A percentile compares a stretch with the other conserved stretches of the same genome.
Evolutionary conservation across 768 basidiomycete genomes (phyloP).

Genomic region (Serendipita sp.): DNA sequence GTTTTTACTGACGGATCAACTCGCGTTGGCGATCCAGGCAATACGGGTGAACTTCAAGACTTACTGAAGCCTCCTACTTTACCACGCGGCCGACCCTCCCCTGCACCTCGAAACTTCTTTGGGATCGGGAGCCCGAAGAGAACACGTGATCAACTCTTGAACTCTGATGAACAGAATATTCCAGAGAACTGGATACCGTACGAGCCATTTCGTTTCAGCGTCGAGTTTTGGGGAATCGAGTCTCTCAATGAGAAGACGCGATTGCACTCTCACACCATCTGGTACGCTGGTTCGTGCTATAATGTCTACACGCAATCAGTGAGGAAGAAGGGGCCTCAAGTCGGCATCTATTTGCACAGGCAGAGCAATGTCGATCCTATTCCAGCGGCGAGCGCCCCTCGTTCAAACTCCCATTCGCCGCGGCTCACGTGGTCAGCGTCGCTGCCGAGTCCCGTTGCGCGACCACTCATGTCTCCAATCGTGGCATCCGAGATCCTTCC

Average conservation of each 20-base stretch:
- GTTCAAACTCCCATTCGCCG: neutral
- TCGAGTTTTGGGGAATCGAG: conserved; percentile 83
- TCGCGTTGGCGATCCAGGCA: neutral
- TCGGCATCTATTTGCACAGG: conserved; percentile 80
- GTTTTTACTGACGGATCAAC: neutral
- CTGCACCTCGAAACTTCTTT: conserved; percentile 19
- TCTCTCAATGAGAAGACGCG: conserved; percentile 69
- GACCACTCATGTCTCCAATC: neutral
- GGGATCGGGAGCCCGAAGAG: conserved; percentile 15
- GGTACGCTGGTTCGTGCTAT: conserved; percentile 78
- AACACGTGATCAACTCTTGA: conserved; percentile 11
- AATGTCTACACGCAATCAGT: conserved; percentile 83
- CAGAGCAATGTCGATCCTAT: conserved; percentile 69
- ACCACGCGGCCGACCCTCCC: conserved; percentile 6
- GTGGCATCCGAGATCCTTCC: neutral
- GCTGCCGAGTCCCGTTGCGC: no score
- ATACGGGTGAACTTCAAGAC: neutral
- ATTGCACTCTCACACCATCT: conserved; percentile 69
- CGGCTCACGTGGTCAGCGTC: no score
- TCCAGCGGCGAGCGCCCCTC: conserved; percentile 50
- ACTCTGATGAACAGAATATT: conserved; percentile 1
- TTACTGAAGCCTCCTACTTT: neutral
- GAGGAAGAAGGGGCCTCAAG: conserved; percentile 57
- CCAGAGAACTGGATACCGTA: conserved; percentile 41
- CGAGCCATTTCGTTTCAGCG: conserved; percentile 69